A percentile compares a stretch with the other conserved stretches of the same genome.
Evolutionary conservation across 1,139 yeast species (phyloP).

Genomic region (Sugiyamaella grinbergsii): DNA sequence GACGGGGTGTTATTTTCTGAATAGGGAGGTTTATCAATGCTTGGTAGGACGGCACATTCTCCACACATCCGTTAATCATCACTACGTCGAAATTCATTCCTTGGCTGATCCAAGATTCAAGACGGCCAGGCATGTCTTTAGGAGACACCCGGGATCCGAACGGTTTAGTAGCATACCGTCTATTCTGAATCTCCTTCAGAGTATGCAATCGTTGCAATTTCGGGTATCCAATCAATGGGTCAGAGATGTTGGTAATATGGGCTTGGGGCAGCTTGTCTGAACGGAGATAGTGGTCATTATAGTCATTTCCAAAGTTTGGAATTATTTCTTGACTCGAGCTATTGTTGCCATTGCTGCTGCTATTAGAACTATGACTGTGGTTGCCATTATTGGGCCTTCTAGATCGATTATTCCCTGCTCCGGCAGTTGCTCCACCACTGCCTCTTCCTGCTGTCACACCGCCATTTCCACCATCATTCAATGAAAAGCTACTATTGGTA

Average conservation of each 20-base stretch:
- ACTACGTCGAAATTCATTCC: slow-evolving; percentile 79
- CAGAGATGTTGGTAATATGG: slow-evolving; percentile 62
- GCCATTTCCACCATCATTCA: slow-evolving; percentile 1
- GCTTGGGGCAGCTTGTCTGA: slow-evolving; percentile 61
- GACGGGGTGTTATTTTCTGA: slow-evolving; percentile 72
- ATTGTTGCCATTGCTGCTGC: background rate
- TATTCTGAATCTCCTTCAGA: slow-evolving; percentile 57
- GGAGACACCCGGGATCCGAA: slow-evolving; percentile 62
- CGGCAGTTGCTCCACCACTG: background rate
- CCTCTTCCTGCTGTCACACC: too few relatives aligned
- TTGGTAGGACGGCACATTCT: slow-evolving; percentile 56
- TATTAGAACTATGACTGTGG: background rate
- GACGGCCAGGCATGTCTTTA: slow-evolving; percentile 52
- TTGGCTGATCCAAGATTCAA: slow-evolving; percentile 62
- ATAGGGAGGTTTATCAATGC: slow-evolving; percentile 66
- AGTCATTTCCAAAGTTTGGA: slow-evolving; percentile 58
- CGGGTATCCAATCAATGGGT: slow-evolving; percentile 82
- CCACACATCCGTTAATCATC: slow-evolving; percentile 84
- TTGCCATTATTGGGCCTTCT: background rate
- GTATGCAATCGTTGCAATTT: slow-evolving; percentile 67
- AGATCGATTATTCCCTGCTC: background rate
- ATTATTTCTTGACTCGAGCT: background rate
- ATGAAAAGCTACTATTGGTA: slow-evolving; percentile 1
- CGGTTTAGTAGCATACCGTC: slow-evolving; percentile 58
- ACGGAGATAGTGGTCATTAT: slow-evolving; percentile 67